Conservation (phyloP, 805 yeast genomes). For the Pichia eremophila region DNA sequence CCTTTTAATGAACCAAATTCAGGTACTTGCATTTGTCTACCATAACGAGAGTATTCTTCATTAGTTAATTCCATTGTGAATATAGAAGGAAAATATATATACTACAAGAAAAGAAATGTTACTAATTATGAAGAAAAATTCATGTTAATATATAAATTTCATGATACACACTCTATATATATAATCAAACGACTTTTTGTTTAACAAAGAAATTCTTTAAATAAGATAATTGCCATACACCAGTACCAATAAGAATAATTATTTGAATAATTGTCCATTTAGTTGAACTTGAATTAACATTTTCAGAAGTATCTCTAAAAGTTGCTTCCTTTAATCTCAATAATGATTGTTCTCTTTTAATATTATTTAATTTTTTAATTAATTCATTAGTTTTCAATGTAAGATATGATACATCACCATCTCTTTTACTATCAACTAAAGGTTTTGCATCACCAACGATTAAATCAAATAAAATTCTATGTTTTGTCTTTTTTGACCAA, state of each 20-base stretch:
- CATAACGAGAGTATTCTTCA: slow-evolving; percentile 77
- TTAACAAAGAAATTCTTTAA: slow-evolving; percentile 70
- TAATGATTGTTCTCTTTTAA: slow-evolving; percentile 55
- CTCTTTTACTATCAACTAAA: slow-evolving; percentile 59
- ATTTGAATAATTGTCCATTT: slow-evolving; percentile 68
- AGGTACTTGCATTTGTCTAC: slow-evolving; percentile 92
- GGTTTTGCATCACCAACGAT: slow-evolving; percentile 56
- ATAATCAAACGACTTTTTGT: slow-evolving; percentile 50
- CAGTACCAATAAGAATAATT: slow-evolving; percentile 53
- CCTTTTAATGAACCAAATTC: slow-evolving; percentile 46
- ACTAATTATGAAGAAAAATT: not conserved
- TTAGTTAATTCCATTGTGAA: not conserved
- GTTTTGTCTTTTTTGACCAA: slow-evolving; percentile 39
- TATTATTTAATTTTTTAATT: slow-evolving; percentile 47
- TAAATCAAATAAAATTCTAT: slow-evolving; percentile 64
- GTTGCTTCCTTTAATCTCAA: slow-evolving; percentile 68
- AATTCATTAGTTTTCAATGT: slow-evolving; percentile 49
- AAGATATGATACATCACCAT: slow-evolving; percentile 43
- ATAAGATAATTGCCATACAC: slow-evolving; percentile 67
- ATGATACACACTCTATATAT: too few relatives aligned
- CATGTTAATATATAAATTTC: not conserved
- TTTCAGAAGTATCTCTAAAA: slow-evolving; percentile 65
- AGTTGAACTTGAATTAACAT: slow-evolving; percentile 59
- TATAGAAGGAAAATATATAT: too few relatives aligned
- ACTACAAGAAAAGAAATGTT: not conserved